Evolutionary conservation across 192 early-diverging fungal genomes (phyloP), one percentile per base, ranked within the genome.

Genomic region (Rhizoclosmatium globosum): DNA sequence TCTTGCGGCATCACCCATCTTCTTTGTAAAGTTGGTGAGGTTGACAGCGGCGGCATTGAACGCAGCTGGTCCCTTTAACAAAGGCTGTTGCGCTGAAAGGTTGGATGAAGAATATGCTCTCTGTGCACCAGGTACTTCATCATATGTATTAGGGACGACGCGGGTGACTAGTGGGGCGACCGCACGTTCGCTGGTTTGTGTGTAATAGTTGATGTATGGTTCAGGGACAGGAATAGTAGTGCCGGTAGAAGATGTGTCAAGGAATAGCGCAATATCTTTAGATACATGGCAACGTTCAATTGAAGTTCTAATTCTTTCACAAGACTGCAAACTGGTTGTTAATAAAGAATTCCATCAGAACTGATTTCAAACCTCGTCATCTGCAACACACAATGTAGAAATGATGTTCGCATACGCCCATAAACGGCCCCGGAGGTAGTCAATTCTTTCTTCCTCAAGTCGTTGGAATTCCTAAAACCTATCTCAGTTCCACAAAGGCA

Each of bases 351-450:
- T 17, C 56, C 13, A 57, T 13, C 31, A 31, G 0, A 39, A 62
- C 21, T 62, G 7, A 62, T 21, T 39, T 31, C 80, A 19, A 48
- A 85, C 86, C 77, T 86, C 85, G 73, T 89, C 89, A 65, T 90
- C 86, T 0, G 85, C 56, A 11, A 90, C 88, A 71, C 89, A 90
- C n/a, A 81, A 77, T n/a, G 76, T 82, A 2, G 85, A 83, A 9
- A 90, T 47, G 39, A 90, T 84, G 68, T 90, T 90, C 2, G 86
- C 81, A 64, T 86, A 90, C 53, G 85, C 85, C 89, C 89, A 90
- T 23, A 90, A 43, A 43, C 74, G 77, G 19, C 65, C 83, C 19
- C 86, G 66, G 71, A 90, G 46, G 69, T 84, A 89, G 57, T 87
- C 74, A 59, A 90, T 81, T 57, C 89, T 71, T 61, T 90, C 86